phyloP scores from a whole-genome alignment of 257 asterid species.

The Petunia axillaris region DNA sequence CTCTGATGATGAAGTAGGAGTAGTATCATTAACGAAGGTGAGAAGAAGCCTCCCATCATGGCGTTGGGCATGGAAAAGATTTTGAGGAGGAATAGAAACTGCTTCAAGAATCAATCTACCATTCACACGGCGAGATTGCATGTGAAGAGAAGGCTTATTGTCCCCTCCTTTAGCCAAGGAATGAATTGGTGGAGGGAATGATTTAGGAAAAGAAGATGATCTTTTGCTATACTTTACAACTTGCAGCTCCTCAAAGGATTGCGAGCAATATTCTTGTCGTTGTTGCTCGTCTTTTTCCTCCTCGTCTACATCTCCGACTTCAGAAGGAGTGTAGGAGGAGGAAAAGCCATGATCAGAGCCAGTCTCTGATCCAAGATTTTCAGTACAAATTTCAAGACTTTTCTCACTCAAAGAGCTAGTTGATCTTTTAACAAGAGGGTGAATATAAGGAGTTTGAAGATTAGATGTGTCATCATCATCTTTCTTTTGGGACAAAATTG shows the following conservation, averaged over 20 bases:
- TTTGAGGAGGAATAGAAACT: conserved; percentile 55
- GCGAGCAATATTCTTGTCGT: background rate
- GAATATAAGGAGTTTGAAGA: conserved; percentile 58
- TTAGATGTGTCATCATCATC: conserved; percentile 32
- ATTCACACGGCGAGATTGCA: conserved; percentile 60
- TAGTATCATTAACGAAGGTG: conserved; percentile 36
- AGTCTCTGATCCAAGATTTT: conserved; percentile 86
- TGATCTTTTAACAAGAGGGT: conserved; percentile 63
- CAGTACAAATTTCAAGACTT: conserved; percentile 83
- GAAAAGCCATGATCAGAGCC: conserved; percentile 68
- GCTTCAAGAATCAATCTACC: conserved; percentile 85
- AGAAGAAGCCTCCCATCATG: conserved; percentile 71
- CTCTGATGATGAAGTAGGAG: background rate
- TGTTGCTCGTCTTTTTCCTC: conserved; percentile 26
- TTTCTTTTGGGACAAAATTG: conserved; percentile 36
- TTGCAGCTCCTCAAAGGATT: conserved; percentile 39
- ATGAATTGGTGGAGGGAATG: conserved; percentile 82
- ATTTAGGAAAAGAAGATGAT: conserved; percentile 35
- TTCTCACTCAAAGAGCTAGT: conserved; percentile 56
- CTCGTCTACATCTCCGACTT: conserved; percentile 38
- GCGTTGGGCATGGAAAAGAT: conserved; percentile 63
- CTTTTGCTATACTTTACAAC: conserved; percentile 47
- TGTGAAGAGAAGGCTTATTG: conserved; percentile 53
- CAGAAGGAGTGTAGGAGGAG: conserved; percentile 37
- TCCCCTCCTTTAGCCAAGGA: conserved; percentile 52